Evolutionary conservation across 2,329 filamentous ascomycete genomes (phyloP).

Genomic region (Xylogone sp.): DNA sequence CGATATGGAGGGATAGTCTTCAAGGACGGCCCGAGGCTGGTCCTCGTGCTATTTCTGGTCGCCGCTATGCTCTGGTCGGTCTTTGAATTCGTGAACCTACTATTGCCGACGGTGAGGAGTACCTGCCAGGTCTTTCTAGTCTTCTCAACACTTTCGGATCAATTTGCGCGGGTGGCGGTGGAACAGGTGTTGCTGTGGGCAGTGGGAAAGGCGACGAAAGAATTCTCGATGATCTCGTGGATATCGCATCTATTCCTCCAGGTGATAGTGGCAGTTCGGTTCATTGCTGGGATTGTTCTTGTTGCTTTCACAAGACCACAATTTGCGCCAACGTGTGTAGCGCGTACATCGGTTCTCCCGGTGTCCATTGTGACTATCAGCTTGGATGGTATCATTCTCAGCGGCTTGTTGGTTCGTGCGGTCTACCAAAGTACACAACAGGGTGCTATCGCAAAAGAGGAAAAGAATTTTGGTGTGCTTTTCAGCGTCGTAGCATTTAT

Average conservation of each 20-base stretch:
- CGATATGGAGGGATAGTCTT: constrained; percentile 26
- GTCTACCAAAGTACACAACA: constrained; percentile 16
- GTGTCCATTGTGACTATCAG: constrained; percentile 24
- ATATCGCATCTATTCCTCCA: constrained; percentile 22
- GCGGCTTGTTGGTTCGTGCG: constrained; percentile 19
- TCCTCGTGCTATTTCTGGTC: constrained; percentile 31
- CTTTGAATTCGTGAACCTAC: constrained; percentile 26
- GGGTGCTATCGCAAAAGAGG: constrained; percentile 9
- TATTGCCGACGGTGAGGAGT: constrained; percentile 13
- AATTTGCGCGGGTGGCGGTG: constrained; percentile 25
- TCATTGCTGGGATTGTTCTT: constrained; percentile 24
- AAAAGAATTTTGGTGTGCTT: constrained; percentile 22
- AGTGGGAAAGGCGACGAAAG: constrained; percentile 22
- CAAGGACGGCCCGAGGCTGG: constrained; percentile 33
- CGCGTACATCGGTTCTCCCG: constrained; percentile 22
- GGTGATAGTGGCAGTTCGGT: constrained; percentile 20
- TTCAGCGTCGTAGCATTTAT: constrained; percentile 21
- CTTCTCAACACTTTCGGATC: constrained; percentile 27
- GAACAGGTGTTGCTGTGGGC: constrained; percentile 31
- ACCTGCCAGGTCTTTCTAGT: constrained; percentile 25
- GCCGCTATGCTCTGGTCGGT: constrained; percentile 25
- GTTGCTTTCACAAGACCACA: constrained; percentile 27
- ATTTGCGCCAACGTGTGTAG: constrained; percentile 26
- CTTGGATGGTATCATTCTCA: constrained; percentile 26
- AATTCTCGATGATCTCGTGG: constrained; percentile 9